A percentile compares a stretch with the other conserved stretches of the same genome.
phyloP scores from a whole-genome alignment of 139 green algal species.

The Chlamydomonas sphaeroides region DNA sequence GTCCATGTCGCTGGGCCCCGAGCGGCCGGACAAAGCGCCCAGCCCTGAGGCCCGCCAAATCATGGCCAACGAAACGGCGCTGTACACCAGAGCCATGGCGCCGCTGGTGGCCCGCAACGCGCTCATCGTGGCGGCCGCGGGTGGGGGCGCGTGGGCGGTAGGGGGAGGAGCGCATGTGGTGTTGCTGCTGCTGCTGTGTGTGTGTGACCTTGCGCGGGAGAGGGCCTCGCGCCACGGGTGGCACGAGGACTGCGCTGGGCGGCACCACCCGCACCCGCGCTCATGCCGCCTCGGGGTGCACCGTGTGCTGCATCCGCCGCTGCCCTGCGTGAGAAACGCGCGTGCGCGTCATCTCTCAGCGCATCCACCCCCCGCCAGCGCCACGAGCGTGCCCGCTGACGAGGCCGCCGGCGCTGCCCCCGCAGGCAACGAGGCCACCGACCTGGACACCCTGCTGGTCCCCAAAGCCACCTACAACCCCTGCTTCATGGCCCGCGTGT shows the following conservation, averaged over 20 bases:
- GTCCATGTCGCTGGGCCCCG: too few relatives aligned
- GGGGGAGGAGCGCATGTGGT: not conserved
- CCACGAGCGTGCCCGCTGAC: too few relatives aligned
- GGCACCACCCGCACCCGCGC: too few relatives aligned
- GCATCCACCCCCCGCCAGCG: too few relatives aligned
- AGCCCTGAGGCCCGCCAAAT: too few relatives aligned
- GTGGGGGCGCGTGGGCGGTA: not conserved
- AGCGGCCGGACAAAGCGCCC: too few relatives aligned
- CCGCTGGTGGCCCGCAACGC: not conserved
- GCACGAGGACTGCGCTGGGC: too few relatives aligned
- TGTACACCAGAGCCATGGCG: not conserved
- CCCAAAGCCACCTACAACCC: constrained; percentile 12
- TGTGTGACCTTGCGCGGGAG: not conserved
- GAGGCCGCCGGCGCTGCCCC: not conserved
- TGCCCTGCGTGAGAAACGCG: too few relatives aligned
- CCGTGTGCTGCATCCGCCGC: too few relatives aligned
- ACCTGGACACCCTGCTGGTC: not conserved
- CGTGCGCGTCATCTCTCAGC: too few relatives aligned
- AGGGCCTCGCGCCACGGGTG: not conserved
- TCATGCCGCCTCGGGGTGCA: too few relatives aligned
- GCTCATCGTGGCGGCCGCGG: constrained; percentile 24
- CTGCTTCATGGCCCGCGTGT: not conserved
- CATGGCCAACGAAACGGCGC: too few relatives aligned
- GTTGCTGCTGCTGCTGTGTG: not conserved
- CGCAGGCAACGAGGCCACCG: constrained; percentile 18